phyloP scores from a whole-genome alignment of 1,139 yeast genomes.

The Hyphopichia burtonii region DNA sequence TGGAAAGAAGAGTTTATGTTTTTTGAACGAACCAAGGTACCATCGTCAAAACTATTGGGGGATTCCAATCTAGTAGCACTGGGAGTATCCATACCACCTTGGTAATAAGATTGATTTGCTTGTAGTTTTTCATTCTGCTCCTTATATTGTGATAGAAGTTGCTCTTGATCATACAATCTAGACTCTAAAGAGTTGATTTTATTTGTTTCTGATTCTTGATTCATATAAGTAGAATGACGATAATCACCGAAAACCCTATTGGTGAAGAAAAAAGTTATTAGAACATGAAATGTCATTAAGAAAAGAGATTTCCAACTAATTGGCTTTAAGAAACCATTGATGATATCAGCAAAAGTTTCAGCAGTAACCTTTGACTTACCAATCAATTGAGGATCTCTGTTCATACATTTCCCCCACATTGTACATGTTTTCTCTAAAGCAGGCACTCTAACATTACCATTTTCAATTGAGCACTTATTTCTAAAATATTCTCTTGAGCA shows the following conservation, averaged over 20 bases:
- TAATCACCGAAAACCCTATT: conserved; percentile 21
- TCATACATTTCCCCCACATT: conserved; percentile 83
- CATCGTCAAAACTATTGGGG: background rate
- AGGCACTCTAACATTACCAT: conserved; percentile 53
- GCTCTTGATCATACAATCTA: background rate
- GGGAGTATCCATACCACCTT: background rate
- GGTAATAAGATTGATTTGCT: background rate
- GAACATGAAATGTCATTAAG: conserved; percentile 24
- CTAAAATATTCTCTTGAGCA: conserved; percentile 71
- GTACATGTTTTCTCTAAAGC: conserved; percentile 73
- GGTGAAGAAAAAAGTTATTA: conserved; percentile 20
- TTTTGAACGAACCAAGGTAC: background rate
- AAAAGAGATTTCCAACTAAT: conserved; percentile 73
- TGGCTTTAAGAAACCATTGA: conserved; percentile 74
- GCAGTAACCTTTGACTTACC: conserved; percentile 79
- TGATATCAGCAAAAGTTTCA: conserved; percentile 76
- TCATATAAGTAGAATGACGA: background rate
- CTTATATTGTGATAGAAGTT: background rate
- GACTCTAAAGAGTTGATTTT: background rate
- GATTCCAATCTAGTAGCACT: background rate
- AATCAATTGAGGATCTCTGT: conserved; percentile 75
- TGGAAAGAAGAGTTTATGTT: background rate
- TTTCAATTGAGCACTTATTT: conserved; percentile 58
- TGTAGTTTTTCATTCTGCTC: background rate
- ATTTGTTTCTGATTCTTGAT: background rate